Evolutionary conservation across 805 yeast genomes (phyloP), one percentile per base, ranked within the genome.

Genomic region (Yamadazyma insecticola): DNA sequence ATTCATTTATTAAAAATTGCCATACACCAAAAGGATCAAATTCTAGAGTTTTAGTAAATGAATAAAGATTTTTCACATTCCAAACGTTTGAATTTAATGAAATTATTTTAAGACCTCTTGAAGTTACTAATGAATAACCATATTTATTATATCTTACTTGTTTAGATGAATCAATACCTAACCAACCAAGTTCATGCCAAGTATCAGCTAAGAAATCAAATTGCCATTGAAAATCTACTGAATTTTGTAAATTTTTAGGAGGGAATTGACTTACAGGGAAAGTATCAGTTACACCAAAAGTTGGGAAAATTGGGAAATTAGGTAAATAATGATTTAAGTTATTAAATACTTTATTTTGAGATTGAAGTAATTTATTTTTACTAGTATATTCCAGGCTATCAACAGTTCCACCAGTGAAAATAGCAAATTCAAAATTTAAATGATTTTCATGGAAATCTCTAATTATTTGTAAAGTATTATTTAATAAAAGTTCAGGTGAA

Each of bases 331-430:
- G 57, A 34, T 78, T 77, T 60, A 80, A 60, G 37, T 77, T 71
- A 9, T 63, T 71, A 26, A 80, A 85, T 38, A 82, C 78, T 47
- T 61, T 81, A 32, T 86, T 76, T 32, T 81, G 90, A 8, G 80
- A 77, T 5, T 69, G 82, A 4, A 67, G 83, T 36, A 81, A 85
- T 36, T 74, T 71, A 22, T 76, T 81, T 28, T 70, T 60, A 32
- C 68, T 69, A 43, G 67, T 63, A 24, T 69, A 75, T 40, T 72
- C 78, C n/a, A 24, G 19, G 48, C 80, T 87, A 50, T 80, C 86
- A 28, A 76, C 77, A 48, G 78, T 62, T 44, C 80, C 89, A 33
- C 88, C 88, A 3, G 87, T 81, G 63, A 81, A 81, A 20, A 81
- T 55, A 1, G 81, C 72, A 48, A 80, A 80, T 30, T 77, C 81